Conservation (phyloP, 1,139 yeast genomes). For the Sugiyamaella neomexicana region DNA sequence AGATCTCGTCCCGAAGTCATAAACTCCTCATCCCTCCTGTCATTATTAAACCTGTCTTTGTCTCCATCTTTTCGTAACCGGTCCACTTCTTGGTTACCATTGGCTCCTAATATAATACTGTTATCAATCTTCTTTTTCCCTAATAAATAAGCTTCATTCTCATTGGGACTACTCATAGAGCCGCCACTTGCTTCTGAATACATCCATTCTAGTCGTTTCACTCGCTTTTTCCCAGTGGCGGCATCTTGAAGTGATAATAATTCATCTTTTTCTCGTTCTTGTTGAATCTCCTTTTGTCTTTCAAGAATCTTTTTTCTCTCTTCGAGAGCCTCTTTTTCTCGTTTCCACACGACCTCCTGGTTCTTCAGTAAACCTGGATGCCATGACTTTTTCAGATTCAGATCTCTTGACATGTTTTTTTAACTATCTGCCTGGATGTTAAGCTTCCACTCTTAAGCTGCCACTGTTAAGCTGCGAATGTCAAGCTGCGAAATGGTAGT, state of each 20-base stretch:
- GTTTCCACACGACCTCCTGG: conserved; percentile 81
- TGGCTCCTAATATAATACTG: conserved; percentile 28
- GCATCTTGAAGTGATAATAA: conserved; percentile 54
- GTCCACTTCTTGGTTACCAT: conserved; percentile 22
- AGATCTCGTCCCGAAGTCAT: conserved; percentile 27
- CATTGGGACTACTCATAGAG: conserved; percentile 31
- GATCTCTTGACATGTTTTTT: conserved; percentile 62
- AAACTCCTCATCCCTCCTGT: conserved; percentile 17
- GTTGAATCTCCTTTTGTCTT: conserved; percentile 61
- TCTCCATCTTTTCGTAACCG: conserved; percentile 24
- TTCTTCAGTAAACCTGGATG: conserved; percentile 86
- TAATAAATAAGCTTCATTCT: conserved; percentile 50
- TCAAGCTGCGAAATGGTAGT: too few species aligned
- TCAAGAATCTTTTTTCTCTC: conserved; percentile 69
- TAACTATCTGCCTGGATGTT: too few species aligned
- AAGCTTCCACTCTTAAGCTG: too few species aligned
- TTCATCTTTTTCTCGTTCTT: conserved; percentile 64
- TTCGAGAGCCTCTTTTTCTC: conserved; percentile 73
- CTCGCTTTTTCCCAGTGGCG: conserved; percentile 48
- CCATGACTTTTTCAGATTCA: conserved; percentile 93
- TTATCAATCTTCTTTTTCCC: conserved; percentile 55
- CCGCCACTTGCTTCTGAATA: conserved; percentile 52
- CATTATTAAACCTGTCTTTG: conserved; percentile 23
- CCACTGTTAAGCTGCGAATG: too few species aligned
- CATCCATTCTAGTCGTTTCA: conserved; percentile 79